Evolutionary conservation across 176 grass and related monocot species (phyloP).

Genomic region (Carex scoparia): DNA sequence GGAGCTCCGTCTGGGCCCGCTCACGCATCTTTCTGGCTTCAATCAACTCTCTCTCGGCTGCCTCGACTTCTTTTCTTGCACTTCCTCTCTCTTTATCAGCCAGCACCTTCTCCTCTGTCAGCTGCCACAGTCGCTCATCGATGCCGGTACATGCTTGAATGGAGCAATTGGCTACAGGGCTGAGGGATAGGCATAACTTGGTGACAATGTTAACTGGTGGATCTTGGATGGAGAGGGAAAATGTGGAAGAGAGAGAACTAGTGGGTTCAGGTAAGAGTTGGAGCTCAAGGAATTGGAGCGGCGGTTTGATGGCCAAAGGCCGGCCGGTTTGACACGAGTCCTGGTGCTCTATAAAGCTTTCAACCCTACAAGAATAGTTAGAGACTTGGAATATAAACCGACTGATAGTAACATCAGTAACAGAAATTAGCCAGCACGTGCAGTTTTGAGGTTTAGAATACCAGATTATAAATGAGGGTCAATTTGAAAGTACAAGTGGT

Average conservation of each 20-base stretch:
- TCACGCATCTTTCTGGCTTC: conserved; percentile 22
- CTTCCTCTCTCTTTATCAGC: conserved; percentile 18
- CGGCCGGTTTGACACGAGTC: conserved; percentile 5
- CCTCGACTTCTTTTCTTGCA: conserved; percentile 24
- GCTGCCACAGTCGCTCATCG: not conserved
- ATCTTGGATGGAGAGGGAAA: conserved; percentile 12
- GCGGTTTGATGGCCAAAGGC: conserved; percentile 7
- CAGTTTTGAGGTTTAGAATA: not conserved
- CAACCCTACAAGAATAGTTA: conserved; percentile 10
- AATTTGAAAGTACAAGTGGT: not conserved
- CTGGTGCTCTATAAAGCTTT: conserved; percentile 30
- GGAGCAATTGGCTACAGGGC: not conserved
- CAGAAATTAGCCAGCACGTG: too few species aligned
- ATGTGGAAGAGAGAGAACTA: conserved; percentile 12
- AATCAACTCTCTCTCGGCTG: conserved; percentile 9
- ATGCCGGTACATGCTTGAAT: not conserved
- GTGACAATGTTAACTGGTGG: conserved; percentile 7
- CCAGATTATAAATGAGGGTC: not conserved
- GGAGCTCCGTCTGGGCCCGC: conserved; percentile 7
- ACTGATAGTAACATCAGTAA: too few species aligned
- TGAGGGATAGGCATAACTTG: conserved; percentile 22
- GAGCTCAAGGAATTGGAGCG: conserved; percentile 10
- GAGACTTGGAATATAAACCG: too few species aligned
- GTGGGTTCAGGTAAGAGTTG: conserved; percentile 1
- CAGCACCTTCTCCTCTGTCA: conserved; percentile 14